A percentile compares a stretch with the other conserved stretches of the same genome.
Conservation (phyloP, 2,329 filamentous ascomycete genomes). For the Alternaria longipes region DNA sequence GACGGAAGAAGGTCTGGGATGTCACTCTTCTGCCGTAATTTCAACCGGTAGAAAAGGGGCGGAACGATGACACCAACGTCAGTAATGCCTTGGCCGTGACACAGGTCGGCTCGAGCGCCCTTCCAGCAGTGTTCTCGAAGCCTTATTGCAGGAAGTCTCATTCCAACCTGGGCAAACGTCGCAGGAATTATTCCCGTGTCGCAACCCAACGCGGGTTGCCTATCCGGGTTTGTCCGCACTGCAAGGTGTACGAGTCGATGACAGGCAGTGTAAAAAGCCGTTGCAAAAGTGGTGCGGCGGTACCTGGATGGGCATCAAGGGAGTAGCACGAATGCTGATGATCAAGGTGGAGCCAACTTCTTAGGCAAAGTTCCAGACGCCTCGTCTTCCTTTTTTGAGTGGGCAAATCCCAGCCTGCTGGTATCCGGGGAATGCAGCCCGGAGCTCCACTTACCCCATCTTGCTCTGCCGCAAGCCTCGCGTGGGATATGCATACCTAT, state of each 20-base stretch:
- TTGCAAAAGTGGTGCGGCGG: neutral
- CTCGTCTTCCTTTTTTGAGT: conserved; percentile 20
- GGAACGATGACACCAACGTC: conserved; percentile 15
- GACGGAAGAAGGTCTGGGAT: conserved; percentile 25
- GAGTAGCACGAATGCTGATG: conserved; percentile 16
- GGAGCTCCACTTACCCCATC: conserved; percentile 36
- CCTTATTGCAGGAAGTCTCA: conserved; percentile 22
- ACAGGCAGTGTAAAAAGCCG: conserved; percentile 2
- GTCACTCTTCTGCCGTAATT: conserved; percentile 30
- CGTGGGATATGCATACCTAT: conserved; percentile 30
- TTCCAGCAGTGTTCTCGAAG: conserved; percentile 41
- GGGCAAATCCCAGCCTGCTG: conserved; percentile 27
- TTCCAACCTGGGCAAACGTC: conserved; percentile 15
- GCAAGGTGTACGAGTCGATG: conserved; percentile 9
- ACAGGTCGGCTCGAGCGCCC: conserved; percentile 39
- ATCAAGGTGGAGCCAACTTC: conserved; percentile 16
- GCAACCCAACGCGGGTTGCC: conserved; percentile 12
- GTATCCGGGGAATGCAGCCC: conserved; percentile 37
- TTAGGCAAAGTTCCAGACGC: conserved; percentile 25
- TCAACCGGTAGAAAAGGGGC: conserved; percentile 32
- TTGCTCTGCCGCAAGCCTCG: conserved; percentile 30
- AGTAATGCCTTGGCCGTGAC: conserved; percentile 11
- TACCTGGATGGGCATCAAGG: conserved; percentile 4
- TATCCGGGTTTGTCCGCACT: conserved; percentile 7
- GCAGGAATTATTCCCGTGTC: conserved; percentile 16